Conservation (phyloP, 371 early-diverging fungal species). For the Smittium mucronatum region DNA sequence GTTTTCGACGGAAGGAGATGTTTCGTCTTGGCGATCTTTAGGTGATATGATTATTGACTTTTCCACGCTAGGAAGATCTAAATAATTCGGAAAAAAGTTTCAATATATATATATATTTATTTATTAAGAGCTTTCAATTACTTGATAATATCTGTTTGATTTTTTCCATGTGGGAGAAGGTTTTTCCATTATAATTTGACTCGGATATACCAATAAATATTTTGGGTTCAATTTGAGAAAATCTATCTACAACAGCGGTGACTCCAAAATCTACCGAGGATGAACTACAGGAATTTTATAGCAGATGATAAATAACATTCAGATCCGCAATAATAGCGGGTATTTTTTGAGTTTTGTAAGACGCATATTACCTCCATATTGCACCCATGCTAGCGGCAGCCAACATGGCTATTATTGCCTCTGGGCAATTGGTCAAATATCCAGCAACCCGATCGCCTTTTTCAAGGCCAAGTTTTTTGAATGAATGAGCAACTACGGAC, state of each 20-base stretch:
- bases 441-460: constrained; percentile 86
- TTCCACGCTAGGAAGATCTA: background rate
- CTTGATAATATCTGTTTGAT: constrained; percentile 52
- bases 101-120: too few relatives aligned
- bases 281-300: constrained; percentile 29
- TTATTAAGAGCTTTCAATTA: too few relatives aligned
- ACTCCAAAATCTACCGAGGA: constrained; percentile 93
- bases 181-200: constrained; percentile 79
- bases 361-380: constrained; percentile 64
- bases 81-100: too few relatives aligned
- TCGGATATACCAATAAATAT: constrained; percentile 81
- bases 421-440: constrained; percentile 81
- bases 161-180: constrained; percentile 67
- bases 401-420: constrained; percentile 79
- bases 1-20: too few relatives aligned
- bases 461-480: constrained; percentile 52
- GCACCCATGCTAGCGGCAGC: constrained; percentile 90
- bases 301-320: background rate
- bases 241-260: constrained; percentile 84
- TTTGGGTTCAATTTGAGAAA: constrained; percentile 88
- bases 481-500: constrained; percentile 52
- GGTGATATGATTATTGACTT: background rate
- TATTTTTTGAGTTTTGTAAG: background rate
- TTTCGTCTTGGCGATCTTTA: too few relatives aligned
- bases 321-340: background rate